These are phyloP conservation scores for Spizellomyces sp. DNA, from an alignment of 192 early-diverging fungal genomes.

Conservation along the genomic window DNA sequence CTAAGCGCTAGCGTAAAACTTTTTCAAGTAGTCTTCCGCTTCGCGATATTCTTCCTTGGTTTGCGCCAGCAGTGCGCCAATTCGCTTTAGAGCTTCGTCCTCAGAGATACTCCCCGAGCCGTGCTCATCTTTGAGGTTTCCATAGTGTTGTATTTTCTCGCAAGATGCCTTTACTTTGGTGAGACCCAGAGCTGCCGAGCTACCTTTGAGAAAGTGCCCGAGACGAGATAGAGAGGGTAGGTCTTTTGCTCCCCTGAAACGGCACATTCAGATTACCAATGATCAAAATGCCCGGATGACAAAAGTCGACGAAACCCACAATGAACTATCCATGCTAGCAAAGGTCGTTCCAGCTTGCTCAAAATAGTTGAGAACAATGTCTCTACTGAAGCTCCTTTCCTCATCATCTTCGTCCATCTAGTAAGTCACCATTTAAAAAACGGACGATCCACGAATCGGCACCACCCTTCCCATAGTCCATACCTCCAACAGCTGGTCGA, in stretches of 20 bases:
- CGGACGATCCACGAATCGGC: neutral
- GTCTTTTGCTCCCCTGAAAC: slow-evolving; percentile 45
- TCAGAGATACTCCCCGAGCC: slow-evolving; percentile 46
- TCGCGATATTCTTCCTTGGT: slow-evolving; percentile 73
- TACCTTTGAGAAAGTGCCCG: slow-evolving; percentile 93
- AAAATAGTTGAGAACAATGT: slow-evolving; percentile 79
- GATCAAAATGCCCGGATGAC: slow-evolving; percentile 14
- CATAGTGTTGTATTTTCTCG: slow-evolving; percentile 87
- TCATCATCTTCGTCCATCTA: slow-evolving; percentile 85
- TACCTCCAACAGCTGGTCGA: slow-evolving; percentile 81
- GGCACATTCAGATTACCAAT: slow-evolving; percentile 14
- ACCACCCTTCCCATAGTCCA: neutral
- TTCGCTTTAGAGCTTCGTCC: slow-evolving; percentile 60
- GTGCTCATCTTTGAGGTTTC: slow-evolving; percentile 54
- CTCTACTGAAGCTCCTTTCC: slow-evolving; percentile 75
- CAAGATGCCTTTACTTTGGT: slow-evolving; percentile 78
- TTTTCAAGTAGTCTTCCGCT: slow-evolving; percentile 67
- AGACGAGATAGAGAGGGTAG: slow-evolving; percentile 71
- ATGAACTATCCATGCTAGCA: slow-evolving; percentile 69
- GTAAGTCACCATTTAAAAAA: neutral
- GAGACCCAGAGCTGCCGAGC: slow-evolving; percentile 83
- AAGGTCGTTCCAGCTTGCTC: slow-evolving; percentile 84
- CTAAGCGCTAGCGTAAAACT: slow-evolving; percentile 55
- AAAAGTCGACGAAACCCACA: slow-evolving; percentile 41
- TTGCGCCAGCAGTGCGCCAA: slow-evolving; percentile 53